Conservation (phyloP, 208 protist species). For the Novymonas esmeraldas region DNA sequence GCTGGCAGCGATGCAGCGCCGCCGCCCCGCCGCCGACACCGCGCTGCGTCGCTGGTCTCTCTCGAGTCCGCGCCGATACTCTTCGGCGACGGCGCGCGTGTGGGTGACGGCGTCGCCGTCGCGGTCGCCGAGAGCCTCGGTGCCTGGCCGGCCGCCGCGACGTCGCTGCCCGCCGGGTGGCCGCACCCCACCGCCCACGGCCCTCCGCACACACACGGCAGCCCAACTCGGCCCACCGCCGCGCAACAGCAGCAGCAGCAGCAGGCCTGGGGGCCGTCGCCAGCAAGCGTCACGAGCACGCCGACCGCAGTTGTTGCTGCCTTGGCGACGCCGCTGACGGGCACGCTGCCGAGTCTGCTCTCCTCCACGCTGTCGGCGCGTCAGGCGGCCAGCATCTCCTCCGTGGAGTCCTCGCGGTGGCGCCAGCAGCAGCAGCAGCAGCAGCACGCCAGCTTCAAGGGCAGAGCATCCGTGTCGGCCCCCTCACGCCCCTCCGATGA, state of each 20-base stretch:
- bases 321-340: background rate
- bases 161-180: background rate
- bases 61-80: too few relatives aligned
- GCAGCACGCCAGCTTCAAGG: background rate
- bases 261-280: background rate
- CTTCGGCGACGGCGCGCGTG: background rate
- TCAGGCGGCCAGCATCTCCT: background rate
- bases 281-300: background rate
- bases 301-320: background rate
- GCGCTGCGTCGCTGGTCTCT: background rate
- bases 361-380: background rate
- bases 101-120: background rate
- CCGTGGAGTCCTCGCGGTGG: background rate
- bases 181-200: background rate
- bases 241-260: background rate
- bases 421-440: constrained; percentile 2
- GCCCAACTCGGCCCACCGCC: background rate
- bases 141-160: background rate
- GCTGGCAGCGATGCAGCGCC: background rate
- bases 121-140: background rate
- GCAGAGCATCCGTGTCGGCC: background rate
- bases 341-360: background rate
- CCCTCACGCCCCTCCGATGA: background rate
- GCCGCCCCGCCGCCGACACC: background rate
- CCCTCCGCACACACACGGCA: background rate